These are phyloP conservation scores for Monosporascus sp. DNA, from an alignment of 2,329 filamentous ascomycete species.

Conservation along the genomic window DNA sequence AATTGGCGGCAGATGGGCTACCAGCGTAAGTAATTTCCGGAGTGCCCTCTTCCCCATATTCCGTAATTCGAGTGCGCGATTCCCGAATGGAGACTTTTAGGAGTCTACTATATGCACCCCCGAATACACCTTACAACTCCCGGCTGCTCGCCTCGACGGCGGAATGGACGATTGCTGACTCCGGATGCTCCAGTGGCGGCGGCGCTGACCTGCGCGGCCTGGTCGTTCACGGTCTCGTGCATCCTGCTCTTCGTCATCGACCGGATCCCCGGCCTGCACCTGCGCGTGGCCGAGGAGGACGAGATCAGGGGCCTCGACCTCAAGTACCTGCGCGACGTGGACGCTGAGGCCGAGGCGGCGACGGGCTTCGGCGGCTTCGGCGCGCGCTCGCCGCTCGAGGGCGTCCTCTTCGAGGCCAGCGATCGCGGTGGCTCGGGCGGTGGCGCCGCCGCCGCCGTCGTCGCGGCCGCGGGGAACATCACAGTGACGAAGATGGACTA, in stretches of 20 bases:
- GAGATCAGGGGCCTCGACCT: slow-evolving; percentile 49
- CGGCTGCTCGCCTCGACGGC: too few relatives aligned
- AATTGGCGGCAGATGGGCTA: slow-evolving; percentile 51
- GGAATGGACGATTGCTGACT: too few relatives aligned
- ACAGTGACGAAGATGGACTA: not conserved
- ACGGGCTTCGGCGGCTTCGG: not conserved
- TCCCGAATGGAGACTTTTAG: too few relatives aligned
- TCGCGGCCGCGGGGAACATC: not conserved
- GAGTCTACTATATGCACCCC: too few relatives aligned
- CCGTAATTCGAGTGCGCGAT: too few relatives aligned
- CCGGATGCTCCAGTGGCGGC: slow-evolving; percentile 35
- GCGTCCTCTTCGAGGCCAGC: not conserved
- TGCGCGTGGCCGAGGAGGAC: slow-evolving; percentile 49
- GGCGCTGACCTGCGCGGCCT: slow-evolving; percentile 48
- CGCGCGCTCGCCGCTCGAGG: not conserved
- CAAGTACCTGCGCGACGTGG: slow-evolving; percentile 40
- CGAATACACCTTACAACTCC: too few relatives aligned
- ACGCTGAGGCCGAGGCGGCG: not conserved
- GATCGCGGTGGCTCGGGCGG: not conserved
- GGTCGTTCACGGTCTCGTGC: slow-evolving; percentile 49
- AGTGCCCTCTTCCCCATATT: too few relatives aligned
- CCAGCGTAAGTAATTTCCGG: slow-evolving; percentile 28
- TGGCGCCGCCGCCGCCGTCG: not conserved
- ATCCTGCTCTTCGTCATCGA: slow-evolving; percentile 50
- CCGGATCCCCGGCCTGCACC: slow-evolving; percentile 51